phyloP scores from a whole-genome alignment of 2,329 filamentous ascomycete species.

The Pseudogymnoascus verrucosus region DNA sequence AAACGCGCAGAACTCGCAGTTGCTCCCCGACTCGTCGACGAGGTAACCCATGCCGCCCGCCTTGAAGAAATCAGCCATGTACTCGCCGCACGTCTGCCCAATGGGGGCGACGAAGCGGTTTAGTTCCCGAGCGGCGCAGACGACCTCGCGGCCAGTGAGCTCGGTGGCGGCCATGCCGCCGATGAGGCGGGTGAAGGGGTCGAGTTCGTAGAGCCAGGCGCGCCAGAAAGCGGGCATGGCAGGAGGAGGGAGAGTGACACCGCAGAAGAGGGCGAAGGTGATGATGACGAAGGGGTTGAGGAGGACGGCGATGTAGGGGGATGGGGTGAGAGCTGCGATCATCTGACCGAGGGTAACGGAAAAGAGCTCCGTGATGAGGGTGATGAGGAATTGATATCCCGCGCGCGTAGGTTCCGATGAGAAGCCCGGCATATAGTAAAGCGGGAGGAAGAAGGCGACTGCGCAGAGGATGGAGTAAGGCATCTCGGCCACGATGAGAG shows the following conservation, averaged over 20 bases:
- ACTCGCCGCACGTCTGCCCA: constrained; percentile 48
- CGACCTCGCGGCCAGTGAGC: constrained; percentile 39
- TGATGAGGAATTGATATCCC: constrained; percentile 55
- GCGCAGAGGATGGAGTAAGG: constrained; percentile 38
- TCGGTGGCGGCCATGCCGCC: constrained; percentile 46
- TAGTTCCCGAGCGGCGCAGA: constrained; percentile 41
- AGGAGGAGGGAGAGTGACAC: constrained; percentile 61
- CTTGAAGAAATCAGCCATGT: constrained; percentile 45
- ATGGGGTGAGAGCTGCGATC: constrained; percentile 53
- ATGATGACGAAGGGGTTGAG: constrained; percentile 49
- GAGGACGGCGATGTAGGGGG: constrained; percentile 50
- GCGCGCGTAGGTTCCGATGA: constrained; percentile 26
- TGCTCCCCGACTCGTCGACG: constrained; percentile 46
- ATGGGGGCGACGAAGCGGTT: constrained; percentile 32
- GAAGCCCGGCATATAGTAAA: constrained; percentile 49
- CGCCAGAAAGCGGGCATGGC: constrained; percentile 60
- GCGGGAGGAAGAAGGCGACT: constrained; percentile 41
- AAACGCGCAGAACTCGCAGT: constrained; percentile 56
- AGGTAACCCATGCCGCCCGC: constrained; percentile 35
- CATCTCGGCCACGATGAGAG: constrained; percentile 40
- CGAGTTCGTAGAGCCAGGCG: constrained; percentile 45
- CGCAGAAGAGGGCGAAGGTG: constrained; percentile 66
- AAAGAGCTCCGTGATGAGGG: constrained; percentile 69
- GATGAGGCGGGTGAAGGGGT: constrained; percentile 56
- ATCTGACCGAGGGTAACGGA: constrained; percentile 66